These are phyloP conservation scores for Sclerospora graminicola DNA, from an alignment of 352 stramenopile species.

Conservation along the genomic window DNA sequence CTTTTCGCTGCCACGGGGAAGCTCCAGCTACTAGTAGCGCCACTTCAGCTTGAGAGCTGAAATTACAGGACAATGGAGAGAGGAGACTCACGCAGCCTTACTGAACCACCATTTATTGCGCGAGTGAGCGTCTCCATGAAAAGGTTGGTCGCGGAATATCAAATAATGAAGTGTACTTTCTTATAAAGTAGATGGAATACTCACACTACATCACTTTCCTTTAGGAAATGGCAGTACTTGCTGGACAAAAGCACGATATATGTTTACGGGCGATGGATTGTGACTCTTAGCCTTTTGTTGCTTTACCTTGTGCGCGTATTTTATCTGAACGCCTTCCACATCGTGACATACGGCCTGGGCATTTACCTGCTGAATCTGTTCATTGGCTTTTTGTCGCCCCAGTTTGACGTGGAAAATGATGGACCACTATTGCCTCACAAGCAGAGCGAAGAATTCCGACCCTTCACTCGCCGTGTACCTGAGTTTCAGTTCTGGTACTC, in stretches of 20 bases:
- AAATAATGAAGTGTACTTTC: background rate
- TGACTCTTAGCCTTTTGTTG: slow-evolving; percentile 74
- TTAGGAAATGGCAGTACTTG: slow-evolving; percentile 94
- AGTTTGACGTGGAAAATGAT: slow-evolving; percentile 88
- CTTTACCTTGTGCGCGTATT: slow-evolving; percentile 93
- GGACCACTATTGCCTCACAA: slow-evolving; percentile 86
- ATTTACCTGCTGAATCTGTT: slow-evolving; percentile 99
- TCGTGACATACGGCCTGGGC: slow-evolving; percentile 97
- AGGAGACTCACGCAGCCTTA: slow-evolving; percentile 49
- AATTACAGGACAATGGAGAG: slow-evolving; percentile 22
- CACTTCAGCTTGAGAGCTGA: background rate
- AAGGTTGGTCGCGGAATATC: slow-evolving; percentile 24
- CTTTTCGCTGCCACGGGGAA: slow-evolving; percentile 15
- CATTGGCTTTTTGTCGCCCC: slow-evolving; percentile 97
- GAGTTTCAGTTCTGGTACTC: slow-evolving; percentile 99
- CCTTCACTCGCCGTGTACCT: slow-evolving; percentile 89
- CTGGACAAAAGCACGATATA: slow-evolving; percentile 98
- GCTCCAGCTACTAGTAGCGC: slow-evolving; percentile 11
- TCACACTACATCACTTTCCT: background rate
- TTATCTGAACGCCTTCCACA: slow-evolving; percentile 93
- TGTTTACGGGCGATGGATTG: slow-evolving; percentile 86
- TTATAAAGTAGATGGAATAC: background rate
- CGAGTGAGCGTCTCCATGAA: slow-evolving; percentile 69
- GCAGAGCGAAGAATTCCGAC: slow-evolving; percentile 85
- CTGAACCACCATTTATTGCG: slow-evolving; percentile 71